Evolutionary conservation across 495 filamentous ascomycete species (phyloP).

Genomic region (Letharia lupina): DNA sequence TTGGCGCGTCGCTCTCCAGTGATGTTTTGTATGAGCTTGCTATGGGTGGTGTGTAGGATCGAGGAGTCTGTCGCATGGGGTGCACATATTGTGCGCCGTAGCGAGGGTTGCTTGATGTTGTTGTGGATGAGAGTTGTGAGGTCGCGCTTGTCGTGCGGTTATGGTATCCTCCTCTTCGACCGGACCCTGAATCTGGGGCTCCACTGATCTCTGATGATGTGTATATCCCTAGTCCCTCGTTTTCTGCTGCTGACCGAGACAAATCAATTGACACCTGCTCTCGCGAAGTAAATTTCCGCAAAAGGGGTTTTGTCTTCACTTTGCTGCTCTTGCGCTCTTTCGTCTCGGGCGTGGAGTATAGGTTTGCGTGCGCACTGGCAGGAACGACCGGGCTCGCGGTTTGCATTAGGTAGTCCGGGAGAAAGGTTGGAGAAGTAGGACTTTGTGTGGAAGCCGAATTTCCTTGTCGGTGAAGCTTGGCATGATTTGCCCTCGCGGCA

Average conservation of each 20-base stretch:
- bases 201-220: slow-evolving; percentile 40
- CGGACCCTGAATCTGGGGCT: slow-evolving; percentile 31
- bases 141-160: slow-evolving; percentile 48
- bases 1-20: slow-evolving; percentile 39
- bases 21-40: slow-evolving; percentile 46
- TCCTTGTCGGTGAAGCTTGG: slow-evolving; percentile 14
- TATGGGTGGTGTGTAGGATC: slow-evolving; percentile 48
- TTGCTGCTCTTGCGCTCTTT: slow-evolving; percentile 23
- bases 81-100: slow-evolving; percentile 48
- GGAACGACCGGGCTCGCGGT: slow-evolving; percentile 19
- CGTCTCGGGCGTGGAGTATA: slow-evolving; percentile 9
- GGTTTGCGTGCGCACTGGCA: slow-evolving; percentile 17
- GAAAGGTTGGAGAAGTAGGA: slow-evolving; percentile 21
- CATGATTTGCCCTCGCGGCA: slow-evolving; percentile 17
- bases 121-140: slow-evolving; percentile 46
- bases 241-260: slow-evolving; percentile 47
- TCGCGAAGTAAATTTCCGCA: slow-evolving; percentile 46
- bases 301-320: slow-evolving; percentile 48
- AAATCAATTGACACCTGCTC: slow-evolving; percentile 45
- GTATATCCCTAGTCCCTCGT: slow-evolving; percentile 49
- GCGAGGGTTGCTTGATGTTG: slow-evolving; percentile 37
- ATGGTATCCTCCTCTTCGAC: slow-evolving; percentile 36
- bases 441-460: slow-evolving; percentile 10
- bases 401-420: slow-evolving; percentile 19
- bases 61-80: slow-evolving; percentile 52